Conservation (phyloP, 805 yeast species). For the Kregervanrija pseudodelftensis region DNA sequence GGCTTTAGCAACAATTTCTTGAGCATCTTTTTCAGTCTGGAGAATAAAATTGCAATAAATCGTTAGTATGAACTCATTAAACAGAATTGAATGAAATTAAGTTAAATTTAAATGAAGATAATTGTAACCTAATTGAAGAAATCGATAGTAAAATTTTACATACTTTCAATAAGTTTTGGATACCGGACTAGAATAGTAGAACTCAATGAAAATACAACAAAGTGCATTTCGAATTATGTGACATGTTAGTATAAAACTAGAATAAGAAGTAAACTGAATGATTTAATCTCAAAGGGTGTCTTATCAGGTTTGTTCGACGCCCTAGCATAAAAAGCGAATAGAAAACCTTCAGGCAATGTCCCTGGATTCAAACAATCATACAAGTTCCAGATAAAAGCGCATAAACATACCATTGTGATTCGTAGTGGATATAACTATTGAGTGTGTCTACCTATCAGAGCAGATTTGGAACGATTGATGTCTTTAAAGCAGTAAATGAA, state of each 20-base stretch:
- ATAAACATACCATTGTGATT: too few species aligned
- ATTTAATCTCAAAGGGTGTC: too few species aligned
- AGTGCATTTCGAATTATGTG: not conserved
- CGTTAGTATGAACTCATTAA: constrained; percentile 4
- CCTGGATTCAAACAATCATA: too few species aligned
- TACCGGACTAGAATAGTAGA: constrained; percentile 37
- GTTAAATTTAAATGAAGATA: not conserved
- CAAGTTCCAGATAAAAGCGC: too few species aligned
- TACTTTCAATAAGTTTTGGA: constrained; percentile 61
- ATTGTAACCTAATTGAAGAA: not conserved
- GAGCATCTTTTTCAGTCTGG: constrained; percentile 95
- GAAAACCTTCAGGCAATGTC: too few species aligned
- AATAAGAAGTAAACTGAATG: too few species aligned
- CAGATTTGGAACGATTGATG: too few species aligned
- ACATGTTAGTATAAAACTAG: constrained; percentile 1
- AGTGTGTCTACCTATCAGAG: too few species aligned
- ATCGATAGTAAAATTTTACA: constrained; percentile 12
- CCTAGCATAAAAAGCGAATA: too few species aligned
- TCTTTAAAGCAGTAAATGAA: too few species aligned
- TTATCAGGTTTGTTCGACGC: too few species aligned
- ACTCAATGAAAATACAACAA: not conserved
- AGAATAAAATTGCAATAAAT: not conserved
- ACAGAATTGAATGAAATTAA: not conserved
- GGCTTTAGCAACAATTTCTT: constrained; percentile 87
- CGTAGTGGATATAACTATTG: too few species aligned